Percentiles rank a stretch among this genome's conserved stretches.
These are phyloP conservation scores for Magnaporthiopsis incrustans DNA, from an alignment of 2,329 filamentous ascomycete species.

Conservation along the genomic window DNA sequence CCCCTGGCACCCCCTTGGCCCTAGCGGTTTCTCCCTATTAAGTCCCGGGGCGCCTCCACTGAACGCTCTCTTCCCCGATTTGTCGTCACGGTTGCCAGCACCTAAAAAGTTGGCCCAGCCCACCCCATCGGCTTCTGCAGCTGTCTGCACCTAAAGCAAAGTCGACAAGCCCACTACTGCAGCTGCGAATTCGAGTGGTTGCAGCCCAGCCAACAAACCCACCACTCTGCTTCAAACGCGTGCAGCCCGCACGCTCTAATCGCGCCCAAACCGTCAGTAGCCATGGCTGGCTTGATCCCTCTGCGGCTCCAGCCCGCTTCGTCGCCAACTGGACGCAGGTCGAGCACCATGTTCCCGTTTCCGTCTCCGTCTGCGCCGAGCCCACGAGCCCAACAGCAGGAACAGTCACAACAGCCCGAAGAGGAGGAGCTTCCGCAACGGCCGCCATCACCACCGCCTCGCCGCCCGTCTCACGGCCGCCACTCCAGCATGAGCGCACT, in stretches of 20 bases:
- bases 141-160: too few species aligned
- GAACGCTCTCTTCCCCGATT: not conserved
- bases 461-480: conserved; percentile 7
- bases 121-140: not conserved
- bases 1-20: too few species aligned
- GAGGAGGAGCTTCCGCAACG: not conserved
- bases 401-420: conserved; percentile 9
- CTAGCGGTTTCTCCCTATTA: too few species aligned
- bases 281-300: conserved; percentile 17
- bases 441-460: conserved; percentile 3
- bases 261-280: not conserved
- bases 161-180: too few species aligned
- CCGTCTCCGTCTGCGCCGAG: conserved; percentile 9
- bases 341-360: conserved; percentile 10
- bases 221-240: too few species aligned
- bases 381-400: not conserved
- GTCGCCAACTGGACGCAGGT: conserved; percentile 9
- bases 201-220: not conserved
- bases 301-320: conserved; percentile 13
- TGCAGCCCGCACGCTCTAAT: too few species aligned
- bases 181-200: too few species aligned
- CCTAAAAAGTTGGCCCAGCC: not conserved
- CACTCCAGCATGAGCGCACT: conserved; percentile 11
- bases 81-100: not conserved
- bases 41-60: too few species aligned